A percentile compares a stretch with the other conserved stretches of the same genome.
phyloP scores from a whole-genome alignment of 805 yeast genomes.

The Myxozyma lipomycoides region DNA sequence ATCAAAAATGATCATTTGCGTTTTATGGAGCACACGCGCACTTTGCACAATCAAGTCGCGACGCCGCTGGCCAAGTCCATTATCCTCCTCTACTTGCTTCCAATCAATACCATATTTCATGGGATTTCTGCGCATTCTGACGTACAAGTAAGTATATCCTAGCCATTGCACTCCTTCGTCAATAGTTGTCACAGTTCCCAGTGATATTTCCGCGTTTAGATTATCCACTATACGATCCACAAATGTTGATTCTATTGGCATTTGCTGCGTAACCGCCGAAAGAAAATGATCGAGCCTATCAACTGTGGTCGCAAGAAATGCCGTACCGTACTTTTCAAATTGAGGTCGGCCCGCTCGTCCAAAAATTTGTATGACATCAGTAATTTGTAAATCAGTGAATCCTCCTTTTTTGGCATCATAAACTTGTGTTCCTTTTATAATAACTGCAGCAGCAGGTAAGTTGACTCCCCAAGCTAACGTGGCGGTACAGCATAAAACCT shows the following conservation, averaged over 20 bases:
- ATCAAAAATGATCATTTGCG: slow-evolving; percentile 93
- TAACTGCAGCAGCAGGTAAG: slow-evolving; percentile 95
- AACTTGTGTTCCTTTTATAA: slow-evolving; percentile 93
- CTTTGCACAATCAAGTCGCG: slow-evolving; percentile 72
- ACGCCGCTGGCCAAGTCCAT: slow-evolving; percentile 67
- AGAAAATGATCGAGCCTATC: slow-evolving; percentile 85
- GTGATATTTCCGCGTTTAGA: slow-evolving; percentile 89
- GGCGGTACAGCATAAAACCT: slow-evolving; percentile 91
- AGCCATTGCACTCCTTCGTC: slow-evolving; percentile 96
- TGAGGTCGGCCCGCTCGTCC: slow-evolving; percentile 99
- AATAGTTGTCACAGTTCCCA: slow-evolving; percentile 91
- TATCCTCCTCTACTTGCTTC: slow-evolving; percentile 80
- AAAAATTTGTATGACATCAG: slow-evolving; percentile 95
- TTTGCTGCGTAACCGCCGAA: slow-evolving; percentile 86
- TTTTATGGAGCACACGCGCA: slow-evolving; percentile 73
- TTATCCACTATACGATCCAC: slow-evolving; percentile 80
- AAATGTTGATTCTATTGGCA: slow-evolving; percentile 87
- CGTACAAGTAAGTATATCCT: slow-evolving; percentile 94
- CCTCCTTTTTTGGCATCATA: slow-evolving; percentile 96
- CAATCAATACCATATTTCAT: slow-evolving; percentile 87
- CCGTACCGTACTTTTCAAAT: slow-evolving; percentile 86
- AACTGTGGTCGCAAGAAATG: slow-evolving; percentile 77
- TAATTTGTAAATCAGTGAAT: slow-evolving; percentile 83
- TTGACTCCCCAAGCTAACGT: slow-evolving; percentile 99
- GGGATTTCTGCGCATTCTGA: slow-evolving; percentile 92